phyloP scores from a whole-genome alignment of 2,329 filamentous ascomycete genomes.

The Aureobasidium sp. region DNA sequence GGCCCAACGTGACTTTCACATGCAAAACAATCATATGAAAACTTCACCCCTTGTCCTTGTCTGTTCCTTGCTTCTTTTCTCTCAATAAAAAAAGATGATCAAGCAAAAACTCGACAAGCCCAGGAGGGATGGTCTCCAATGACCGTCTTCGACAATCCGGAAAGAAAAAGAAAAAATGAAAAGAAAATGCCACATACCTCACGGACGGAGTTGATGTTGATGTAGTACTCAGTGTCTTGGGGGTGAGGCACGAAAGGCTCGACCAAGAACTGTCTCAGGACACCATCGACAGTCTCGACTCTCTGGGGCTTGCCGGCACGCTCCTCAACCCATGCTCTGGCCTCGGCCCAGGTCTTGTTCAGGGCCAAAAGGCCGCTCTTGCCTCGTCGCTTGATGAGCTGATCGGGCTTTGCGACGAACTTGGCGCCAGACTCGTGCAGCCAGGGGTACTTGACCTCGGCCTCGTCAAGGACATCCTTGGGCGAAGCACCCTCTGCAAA shows the following conservation, averaged over 20 bases:
- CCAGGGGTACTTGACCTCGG: constrained; percentile 96
- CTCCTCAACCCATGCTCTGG: constrained; percentile 86
- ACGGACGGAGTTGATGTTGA: constrained; percentile 99
- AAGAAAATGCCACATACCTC: constrained; percentile 65
- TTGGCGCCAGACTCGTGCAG: constrained; percentile 73
- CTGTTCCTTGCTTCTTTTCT: constrained; percentile 10
- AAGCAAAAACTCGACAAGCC: constrained; percentile 12
- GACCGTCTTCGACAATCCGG: not conserved
- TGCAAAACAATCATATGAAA: constrained; percentile 14
- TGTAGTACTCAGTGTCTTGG: constrained; percentile 96
- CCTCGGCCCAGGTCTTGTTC: constrained; percentile 96
- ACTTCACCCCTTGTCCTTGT: not conserved
- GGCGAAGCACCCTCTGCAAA: constrained; percentile 85
- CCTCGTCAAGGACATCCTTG: constrained; percentile 82
- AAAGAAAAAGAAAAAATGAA: constrained; percentile 17
- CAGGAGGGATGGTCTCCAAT: not conserved
- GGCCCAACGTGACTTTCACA: constrained; percentile 14
- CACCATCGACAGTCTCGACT: constrained; percentile 86
- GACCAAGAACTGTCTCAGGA: constrained; percentile 90
- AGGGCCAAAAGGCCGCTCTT: constrained; percentile 95
- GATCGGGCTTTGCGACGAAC: constrained; percentile 98
- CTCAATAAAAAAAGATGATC: constrained; percentile 11
- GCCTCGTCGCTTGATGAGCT: constrained; percentile 98
- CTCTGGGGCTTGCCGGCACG: constrained; percentile 85
- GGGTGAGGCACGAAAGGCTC: constrained; percentile 98